Base-by-base conservation (phyloP, 306 rosid genomes). In the Rubus idaeus region DNA sequence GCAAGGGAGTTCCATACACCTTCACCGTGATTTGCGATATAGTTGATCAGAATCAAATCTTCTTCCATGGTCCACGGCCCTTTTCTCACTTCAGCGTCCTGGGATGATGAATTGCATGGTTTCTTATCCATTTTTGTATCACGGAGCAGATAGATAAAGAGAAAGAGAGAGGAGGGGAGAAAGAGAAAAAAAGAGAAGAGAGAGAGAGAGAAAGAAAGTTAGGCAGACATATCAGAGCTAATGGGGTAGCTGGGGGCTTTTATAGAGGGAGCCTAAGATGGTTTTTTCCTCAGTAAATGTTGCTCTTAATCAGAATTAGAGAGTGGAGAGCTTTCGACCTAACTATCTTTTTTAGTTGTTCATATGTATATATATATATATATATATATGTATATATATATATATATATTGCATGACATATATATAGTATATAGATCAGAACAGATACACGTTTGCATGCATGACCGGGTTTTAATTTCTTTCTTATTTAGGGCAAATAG, bases 1-100 rank as follows among this genome's bases (percentile, higher is more conserved):
- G 99, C 98, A 50, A 95, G 85, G 77, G 93, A 86, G 70, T 95
- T 95, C 99, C 99, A 95, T 16, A 95, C 97, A 13, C 99, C 99
- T 88, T 95, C 99, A 56, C 99, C 99, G 23, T 95, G 99, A 81
- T 92, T 95, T 10, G 99, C 97, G 44, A 95, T 95, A 72, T 95
- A 91, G 87, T 89, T 92, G 16, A 95, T 91, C 76, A 95, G 85
- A 87, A 92, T 92, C 89, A 91, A 78, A 65, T 95, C 99, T 78
- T 95, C 99, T 85, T 92, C 99, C 90, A 90, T 82, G n/a, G 99
- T 92, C 98, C 99, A 95, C 60, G 99, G 99, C 68, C 99, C 99
- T 81, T 95, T 95, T 84, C 99, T 86, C 81, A 95, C 94, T 81
- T 92, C 98, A 74, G 90, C 93, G 53, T 92, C 99, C 58, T 89